A percentile compares a stretch with the other conserved stretches of the same genome.
These are phyloP conservation scores for Crassisporium funariophilum DNA, from an alignment of 768 basidiomycete species.

Conservation along the genomic window DNA sequence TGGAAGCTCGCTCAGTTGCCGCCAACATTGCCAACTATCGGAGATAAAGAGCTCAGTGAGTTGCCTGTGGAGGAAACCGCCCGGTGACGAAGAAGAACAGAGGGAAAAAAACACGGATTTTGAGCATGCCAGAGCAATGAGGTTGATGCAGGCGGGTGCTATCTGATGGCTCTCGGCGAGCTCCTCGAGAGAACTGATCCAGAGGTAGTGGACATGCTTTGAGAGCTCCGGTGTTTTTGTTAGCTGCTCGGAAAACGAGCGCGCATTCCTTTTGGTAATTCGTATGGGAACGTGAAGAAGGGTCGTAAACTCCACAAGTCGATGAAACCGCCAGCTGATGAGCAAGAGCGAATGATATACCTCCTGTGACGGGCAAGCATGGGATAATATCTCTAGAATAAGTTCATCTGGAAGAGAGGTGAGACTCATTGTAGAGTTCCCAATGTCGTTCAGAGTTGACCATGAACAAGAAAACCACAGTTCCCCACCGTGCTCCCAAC, in stretches of 20 bases:
- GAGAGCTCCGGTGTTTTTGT: conserved; percentile 5
- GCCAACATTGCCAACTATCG: conserved; percentile 16
- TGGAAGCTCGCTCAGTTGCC: conserved; percentile 3
- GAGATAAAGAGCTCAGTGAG: conserved; percentile 19
- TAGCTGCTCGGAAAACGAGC: conserved; percentile 11
- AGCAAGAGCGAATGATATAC: conserved; percentile 13
- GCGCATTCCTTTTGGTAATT: conserved; percentile 5
- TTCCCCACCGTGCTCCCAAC: too few relatives aligned
- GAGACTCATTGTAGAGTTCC: too few relatives aligned
- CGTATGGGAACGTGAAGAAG: conserved; percentile 15
- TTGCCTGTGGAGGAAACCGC: conserved; percentile 1
- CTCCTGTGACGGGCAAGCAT: conserved; percentile 12
- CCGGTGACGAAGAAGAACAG: background rate
- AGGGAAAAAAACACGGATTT: conserved; percentile 11
- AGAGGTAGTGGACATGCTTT: conserved; percentile 13
- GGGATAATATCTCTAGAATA: conserved; percentile 8
- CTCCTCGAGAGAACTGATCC: conserved; percentile 19
- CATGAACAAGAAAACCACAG: too few relatives aligned
- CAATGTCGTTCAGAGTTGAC: background rate
- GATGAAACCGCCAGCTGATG: conserved; percentile 11
- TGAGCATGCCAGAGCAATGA: conserved; percentile 19
- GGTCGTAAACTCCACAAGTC: conserved; percentile 7
- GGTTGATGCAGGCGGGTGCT: conserved; percentile 11
- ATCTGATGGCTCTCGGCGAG: conserved; percentile 7
- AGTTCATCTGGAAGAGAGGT: conserved; percentile 14